Evolutionary conservation across 768 basidiomycete genomes (phyloP), one percentile per base, ranked within the genome.

Genomic region (Pulveroboletus sp.): DNA sequence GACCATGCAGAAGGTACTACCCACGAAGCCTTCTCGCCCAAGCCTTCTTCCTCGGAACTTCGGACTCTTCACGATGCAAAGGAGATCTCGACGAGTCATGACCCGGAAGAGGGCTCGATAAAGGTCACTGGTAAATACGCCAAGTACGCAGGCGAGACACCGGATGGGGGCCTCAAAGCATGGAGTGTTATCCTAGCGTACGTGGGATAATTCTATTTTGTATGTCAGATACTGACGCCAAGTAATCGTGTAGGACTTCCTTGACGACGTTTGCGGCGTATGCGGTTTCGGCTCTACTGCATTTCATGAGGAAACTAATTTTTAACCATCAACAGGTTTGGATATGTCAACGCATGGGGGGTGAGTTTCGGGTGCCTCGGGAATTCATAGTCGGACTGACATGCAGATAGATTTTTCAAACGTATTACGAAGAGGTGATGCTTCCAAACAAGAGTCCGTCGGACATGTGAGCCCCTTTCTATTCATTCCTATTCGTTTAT

Each of bases 341-440:
- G 87, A 23, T 81, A 81, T 51, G 78, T 85, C 3, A 89, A 86
- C 56, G 77, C 83, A 0, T 87, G 85, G 84, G 86, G 87, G 41
- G 87, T 85, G 55, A 66, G 62, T 38, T 79, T 74, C 14, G 16
- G n/a, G 17, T 21, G 9, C 7, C 41, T 33, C 40, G 19, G n/a
- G 6, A 20, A 35, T 4, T 5, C 9, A 32, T 29, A 19, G 12
- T n/a, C 19, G 6, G 5, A 17, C 27, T 56, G 16, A 53, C 39
- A 23, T 20, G 21, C 6, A 27, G 1, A 13, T 43, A 88, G 85
- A 75, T 81, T 20, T 89, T 88, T 62, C 88, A 90, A 72, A 74
- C 75, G 7, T 85, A 87, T 60, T 88, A 90, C 54, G 73, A 85
- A 56, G 66, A 75, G 25, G 74, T 69, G 4, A 25, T 85, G 6